phyloP scores from a whole-genome alignment of 2,329 filamentous ascomycete species.

The Fusarium cyanostomum region DNA sequence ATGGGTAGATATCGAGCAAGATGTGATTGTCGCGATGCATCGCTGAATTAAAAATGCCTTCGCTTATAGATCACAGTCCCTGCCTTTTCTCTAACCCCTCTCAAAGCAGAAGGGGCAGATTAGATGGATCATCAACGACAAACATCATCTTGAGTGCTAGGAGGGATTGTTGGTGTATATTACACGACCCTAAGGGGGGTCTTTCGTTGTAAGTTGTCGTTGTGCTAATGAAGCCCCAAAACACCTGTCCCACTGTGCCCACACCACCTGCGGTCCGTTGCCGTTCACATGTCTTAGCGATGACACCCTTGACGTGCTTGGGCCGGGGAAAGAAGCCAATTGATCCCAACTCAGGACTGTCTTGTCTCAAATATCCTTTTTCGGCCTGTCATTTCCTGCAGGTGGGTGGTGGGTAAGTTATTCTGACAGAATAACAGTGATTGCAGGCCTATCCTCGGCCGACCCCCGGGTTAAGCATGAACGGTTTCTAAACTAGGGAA shows the following conservation, averaged over 20 bases:
- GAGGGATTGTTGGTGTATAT: background rate
- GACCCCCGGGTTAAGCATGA: slow-evolving; percentile 5
- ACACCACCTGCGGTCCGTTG: slow-evolving; percentile 26
- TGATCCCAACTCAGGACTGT: slow-evolving; percentile 19
- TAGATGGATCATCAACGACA: background rate
- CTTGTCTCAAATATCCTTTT: slow-evolving; percentile 34
- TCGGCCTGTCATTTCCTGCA: slow-evolving; percentile 4
- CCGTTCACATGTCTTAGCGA: slow-evolving; percentile 36
- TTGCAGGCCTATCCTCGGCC: slow-evolving; percentile 15
- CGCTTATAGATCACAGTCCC: background rate
- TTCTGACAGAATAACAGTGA: slow-evolving; percentile 19
- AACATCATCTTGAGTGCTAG: background rate
- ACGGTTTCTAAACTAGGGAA: slow-evolving; percentile 10
- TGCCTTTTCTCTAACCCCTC: background rate
- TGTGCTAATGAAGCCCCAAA: slow-evolving; percentile 9
- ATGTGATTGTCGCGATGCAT: slow-evolving; percentile 4
- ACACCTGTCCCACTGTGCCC: slow-evolving; percentile 18
- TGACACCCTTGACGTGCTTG: slow-evolving; percentile 21
- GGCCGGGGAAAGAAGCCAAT: slow-evolving; percentile 8
- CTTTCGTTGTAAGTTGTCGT: background rate
- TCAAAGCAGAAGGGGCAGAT: background rate
- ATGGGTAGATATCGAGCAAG: background rate
- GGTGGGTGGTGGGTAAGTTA: background rate
- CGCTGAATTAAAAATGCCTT: background rate
- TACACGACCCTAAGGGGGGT: background rate